phyloP scores from a whole-genome alignment of 768 basidiomycete species.

The Kwoniella mangroviensis region DNA sequence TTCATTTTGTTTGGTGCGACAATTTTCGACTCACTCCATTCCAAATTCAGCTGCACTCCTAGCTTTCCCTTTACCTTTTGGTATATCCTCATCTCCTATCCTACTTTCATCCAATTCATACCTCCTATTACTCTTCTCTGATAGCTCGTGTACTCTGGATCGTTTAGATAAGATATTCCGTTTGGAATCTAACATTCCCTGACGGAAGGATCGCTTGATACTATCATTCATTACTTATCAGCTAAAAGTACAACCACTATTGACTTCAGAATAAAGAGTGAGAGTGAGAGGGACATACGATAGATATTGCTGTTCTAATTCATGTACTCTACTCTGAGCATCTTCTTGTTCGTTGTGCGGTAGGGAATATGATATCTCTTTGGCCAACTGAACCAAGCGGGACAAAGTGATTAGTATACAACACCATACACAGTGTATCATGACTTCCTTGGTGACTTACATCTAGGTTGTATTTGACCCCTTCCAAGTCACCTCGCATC shows the following conservation, averaged over 20 bases:
- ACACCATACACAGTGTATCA: neutral
- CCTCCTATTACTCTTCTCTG: slow-evolving; percentile 5
- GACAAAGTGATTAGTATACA: neutral
- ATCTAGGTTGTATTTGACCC: slow-evolving; percentile 70
- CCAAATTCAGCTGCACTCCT: slow-evolving; percentile 58
- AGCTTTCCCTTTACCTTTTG: slow-evolving; percentile 59
- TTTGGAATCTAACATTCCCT: slow-evolving; percentile 75
- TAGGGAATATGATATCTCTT: slow-evolving; percentile 14
- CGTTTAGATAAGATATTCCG: slow-evolving; percentile 68
- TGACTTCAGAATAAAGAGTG: neutral
- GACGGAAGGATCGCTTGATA: slow-evolving; percentile 66
- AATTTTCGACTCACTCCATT: slow-evolving; percentile 63
- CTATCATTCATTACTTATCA: slow-evolving; percentile 60
- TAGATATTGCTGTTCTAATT: slow-evolving; percentile 21
- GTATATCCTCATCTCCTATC: neutral
- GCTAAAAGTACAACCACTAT: neutral
- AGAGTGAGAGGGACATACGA: slow-evolving; percentile 16
- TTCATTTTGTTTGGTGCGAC: too few species aligned
- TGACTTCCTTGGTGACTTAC: slow-evolving; percentile 54
- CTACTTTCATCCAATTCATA: slow-evolving; percentile 12
- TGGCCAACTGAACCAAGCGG: neutral
- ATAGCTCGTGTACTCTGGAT: slow-evolving; percentile 73
- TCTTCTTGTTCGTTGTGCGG: slow-evolving; percentile 1
- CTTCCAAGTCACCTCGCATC: slow-evolving; percentile 74
- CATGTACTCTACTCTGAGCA: neutral